These are phyloP conservation scores for Fusarium graminum DNA, from an alignment of 2,329 filamentous ascomycete species.

Conservation along the genomic window DNA sequence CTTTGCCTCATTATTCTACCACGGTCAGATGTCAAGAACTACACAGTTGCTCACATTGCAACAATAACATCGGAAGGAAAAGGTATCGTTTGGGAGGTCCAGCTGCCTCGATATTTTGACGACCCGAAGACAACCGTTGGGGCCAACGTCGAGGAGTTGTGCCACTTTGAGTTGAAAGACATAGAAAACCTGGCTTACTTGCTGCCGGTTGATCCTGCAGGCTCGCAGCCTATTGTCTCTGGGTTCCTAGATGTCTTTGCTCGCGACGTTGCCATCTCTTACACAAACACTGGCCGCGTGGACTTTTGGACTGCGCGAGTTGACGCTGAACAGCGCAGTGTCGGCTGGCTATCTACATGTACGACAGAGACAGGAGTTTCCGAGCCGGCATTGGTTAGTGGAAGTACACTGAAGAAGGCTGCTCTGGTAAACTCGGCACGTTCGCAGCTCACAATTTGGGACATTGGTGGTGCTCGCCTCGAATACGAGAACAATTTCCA, in stretches of 20 bases:
- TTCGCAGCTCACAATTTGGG: constrained; percentile 89
- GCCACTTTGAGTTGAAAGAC: constrained; percentile 75
- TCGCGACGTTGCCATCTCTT: constrained; percentile 87
- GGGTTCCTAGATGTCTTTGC: constrained; percentile 89
- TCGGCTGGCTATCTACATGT: constrained; percentile 87
- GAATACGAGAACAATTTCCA: constrained; percentile 85
- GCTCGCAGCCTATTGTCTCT: constrained; percentile 76
- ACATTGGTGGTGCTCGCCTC: constrained; percentile 82
- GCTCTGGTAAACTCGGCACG: constrained; percentile 81
- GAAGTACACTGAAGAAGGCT: constrained; percentile 87
- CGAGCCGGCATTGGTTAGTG: constrained; percentile 82
- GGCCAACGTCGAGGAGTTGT: constrained; percentile 71
- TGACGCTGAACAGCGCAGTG: constrained; percentile 66
- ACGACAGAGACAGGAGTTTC: constrained; percentile 82
- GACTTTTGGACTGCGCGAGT: constrained; percentile 89
- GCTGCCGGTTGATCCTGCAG: constrained; percentile 88
- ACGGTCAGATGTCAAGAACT: constrained; percentile 66
- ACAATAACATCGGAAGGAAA: constrained; percentile 83
- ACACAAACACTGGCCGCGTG: constrained; percentile 79
- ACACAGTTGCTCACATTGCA: constrained; percentile 77
- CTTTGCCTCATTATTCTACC: constrained; percentile 85
- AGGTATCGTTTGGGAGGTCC: constrained; percentile 85
- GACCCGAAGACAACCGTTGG: constrained; percentile 43
- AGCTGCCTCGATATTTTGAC: constrained; percentile 65
- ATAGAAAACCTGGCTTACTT: constrained; percentile 73